phyloP scores from a whole-genome alignment of 2,329 filamentous ascomycete species.

The Sclerotinia borealis region DNA sequence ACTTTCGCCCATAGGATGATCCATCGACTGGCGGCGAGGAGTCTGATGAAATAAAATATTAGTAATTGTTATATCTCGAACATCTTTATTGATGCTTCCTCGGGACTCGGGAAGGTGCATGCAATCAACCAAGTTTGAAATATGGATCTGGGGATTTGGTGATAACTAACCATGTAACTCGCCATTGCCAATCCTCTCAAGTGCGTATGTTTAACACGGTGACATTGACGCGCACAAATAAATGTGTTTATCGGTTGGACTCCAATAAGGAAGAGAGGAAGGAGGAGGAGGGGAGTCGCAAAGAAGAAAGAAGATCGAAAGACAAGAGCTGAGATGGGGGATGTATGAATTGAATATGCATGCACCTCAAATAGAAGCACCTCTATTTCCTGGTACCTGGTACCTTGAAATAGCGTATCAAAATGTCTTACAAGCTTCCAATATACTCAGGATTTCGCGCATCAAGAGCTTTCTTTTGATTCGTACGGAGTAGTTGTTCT shows the following conservation, averaged over 20 bases:
- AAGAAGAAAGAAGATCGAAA: constrained; percentile 3
- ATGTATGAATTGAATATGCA: constrained; percentile 1
- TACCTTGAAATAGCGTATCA: constrained; percentile 1
- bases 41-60: neutral
- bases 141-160: neutral
- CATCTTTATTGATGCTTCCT: neutral
- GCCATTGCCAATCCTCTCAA: constrained; percentile 8
- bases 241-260: neutral
- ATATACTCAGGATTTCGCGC: neutral
- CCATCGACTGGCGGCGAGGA: constrained; percentile 16
- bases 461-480: neutral
- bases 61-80: neutral
- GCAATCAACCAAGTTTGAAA: neutral
- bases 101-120: neutral
- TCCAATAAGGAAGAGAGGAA: neutral
- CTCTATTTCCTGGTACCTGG: neutral
- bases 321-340: neutral
- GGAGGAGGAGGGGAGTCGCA: neutral
- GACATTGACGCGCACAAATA: constrained; percentile 10
- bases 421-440: constrained; percentile 7
- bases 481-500: neutral
- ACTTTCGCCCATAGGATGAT: constrained; percentile 13
- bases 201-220: neutral
- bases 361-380: no score
- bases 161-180: constrained; percentile 12